Evolutionary conservation across 2,329 filamentous ascomycete species (phyloP).

Genomic region (Zymoseptoria brevis): DNA sequence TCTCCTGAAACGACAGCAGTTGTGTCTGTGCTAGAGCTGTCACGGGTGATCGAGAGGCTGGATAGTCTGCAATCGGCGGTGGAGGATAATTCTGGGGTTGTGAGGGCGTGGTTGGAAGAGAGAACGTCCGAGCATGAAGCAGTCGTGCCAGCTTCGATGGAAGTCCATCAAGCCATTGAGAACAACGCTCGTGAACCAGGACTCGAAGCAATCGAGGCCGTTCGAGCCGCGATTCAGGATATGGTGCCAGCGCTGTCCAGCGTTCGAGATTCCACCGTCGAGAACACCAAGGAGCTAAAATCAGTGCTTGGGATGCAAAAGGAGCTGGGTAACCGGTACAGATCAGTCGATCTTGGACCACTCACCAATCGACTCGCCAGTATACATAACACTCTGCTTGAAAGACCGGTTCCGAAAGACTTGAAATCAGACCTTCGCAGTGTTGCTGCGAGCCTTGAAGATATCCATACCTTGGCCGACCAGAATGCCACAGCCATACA

Average conservation of each 20-base stretch:
- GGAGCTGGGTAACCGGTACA: not conserved
- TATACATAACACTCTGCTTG: conserved; percentile 14
- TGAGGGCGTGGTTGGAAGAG: conserved; percentile 19
- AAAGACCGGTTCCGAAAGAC: conserved; percentile 17
- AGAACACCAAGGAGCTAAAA: conserved; percentile 16
- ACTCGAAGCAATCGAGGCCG: conserved; percentile 5
- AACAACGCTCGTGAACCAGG: conserved; percentile 5
- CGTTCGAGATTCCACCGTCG: conserved; percentile 14
- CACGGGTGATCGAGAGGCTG: conserved; percentile 16
- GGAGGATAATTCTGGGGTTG: conserved; percentile 20
- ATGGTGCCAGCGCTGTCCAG: conserved; percentile 9
- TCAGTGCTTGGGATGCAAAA: conserved; percentile 11
- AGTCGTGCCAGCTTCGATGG: not conserved
- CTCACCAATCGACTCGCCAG: conserved; percentile 20
- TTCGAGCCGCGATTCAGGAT: not conserved
- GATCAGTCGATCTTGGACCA: conserved; percentile 18
- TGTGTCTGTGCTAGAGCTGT: conserved; percentile 12
- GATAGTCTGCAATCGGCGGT: conserved; percentile 22
- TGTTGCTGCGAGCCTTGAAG: conserved; percentile 22
- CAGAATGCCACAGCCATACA: conserved; percentile 20
- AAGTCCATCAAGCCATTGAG: conserved; percentile 8
- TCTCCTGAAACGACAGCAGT: not conserved
- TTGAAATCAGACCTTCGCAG: conserved; percentile 23
- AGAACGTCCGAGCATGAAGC: not conserved
- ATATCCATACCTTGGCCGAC: conserved; percentile 26